Evolutionary conservation across 2,329 filamentous ascomycete species (phyloP), one percentile per base, ranked within the genome.

Genomic region (Phaeosphaeriaceae sp.): DNA sequence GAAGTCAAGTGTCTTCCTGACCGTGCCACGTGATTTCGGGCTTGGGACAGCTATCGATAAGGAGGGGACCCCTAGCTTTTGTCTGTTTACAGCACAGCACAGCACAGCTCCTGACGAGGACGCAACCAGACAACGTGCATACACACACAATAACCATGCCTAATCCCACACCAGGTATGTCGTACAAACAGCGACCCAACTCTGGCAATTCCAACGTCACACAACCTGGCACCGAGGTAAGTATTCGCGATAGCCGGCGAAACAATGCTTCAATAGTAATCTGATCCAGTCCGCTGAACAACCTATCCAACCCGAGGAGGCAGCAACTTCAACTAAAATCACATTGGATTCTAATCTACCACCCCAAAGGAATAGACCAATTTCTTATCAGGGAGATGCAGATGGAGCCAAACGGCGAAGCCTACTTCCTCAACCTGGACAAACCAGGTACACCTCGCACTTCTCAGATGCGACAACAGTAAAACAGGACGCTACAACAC

Each of bases 391-490:
- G 15, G 34, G 41, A 17, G 51, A 60, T 42, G 40, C 35, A 16
- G 56, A 60, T 37, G 35, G 34, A 30, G 18, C 33, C 28, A 48
- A 60, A 52, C 50, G 58, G 33, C 61, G 65, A 20, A 71, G 70
- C 50, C 57, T 70, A 42, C 59, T 73, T 23, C 69, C 68, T 13
- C 70, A 72, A 41, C 64, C 60, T 29, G 68, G 68, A n/a, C 60
- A 66, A 17, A 42, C 60, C n/a, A 68, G 46, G 37, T 46, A 53
- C 17, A 48, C 41, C 33, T 55, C 60, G 21, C 52, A 53, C 26
- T 23, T 29, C 18, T 28, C 42, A 21, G 48, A 37, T 15, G 20
- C 38, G 35, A 29, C 23, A 41, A 13, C 36, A 20, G 11, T 41
- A 15, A 39, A 36, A 3, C 38, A 39, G 43, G 46, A 42, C 21